Evolutionary conservation across 2,329 filamentous ascomycete species (phyloP), one percentile per base, ranked within the genome.

Genomic region (Gaeumannomyces tritici): DNA sequence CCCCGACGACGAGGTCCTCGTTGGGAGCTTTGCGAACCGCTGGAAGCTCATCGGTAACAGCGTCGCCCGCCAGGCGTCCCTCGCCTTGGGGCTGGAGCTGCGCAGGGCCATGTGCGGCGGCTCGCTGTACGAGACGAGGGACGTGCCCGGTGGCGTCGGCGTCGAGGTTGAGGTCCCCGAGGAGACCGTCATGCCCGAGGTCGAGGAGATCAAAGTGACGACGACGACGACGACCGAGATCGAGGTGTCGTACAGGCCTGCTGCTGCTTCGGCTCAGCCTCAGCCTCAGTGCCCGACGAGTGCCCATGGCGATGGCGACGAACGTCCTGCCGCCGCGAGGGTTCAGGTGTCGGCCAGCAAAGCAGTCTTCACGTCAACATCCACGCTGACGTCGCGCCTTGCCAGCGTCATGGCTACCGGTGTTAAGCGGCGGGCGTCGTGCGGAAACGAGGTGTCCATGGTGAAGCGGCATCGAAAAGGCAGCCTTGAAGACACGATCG

Each of bases 41-140:
- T 86, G 83, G 75, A 82, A 80, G 62, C 83, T 90, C 26, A 78
- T 93, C 0, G 91, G 91, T 0, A 96, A 96, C 71, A 90, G 87
- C 31, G 90, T 96, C 0, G 84, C 89, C 3, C 77, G 89, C 11
- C 82, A 84, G 28, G 82, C 90, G 1, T 83, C 89, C 0, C 72
- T 91, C 24, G 84, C 85, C 0, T 71, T 92, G 1, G 90, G 90
- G 0, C 69, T 89, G 5, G 76, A 80, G 12, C 74, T 92, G 15
- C 77, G 87, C 9, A 80, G 87, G 64, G 87, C 87, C 0, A 85
- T 75, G 74, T 67, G 74, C 5, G 76, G 75, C 0, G 76, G 75
- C 0, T 73, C 73, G 3, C 64, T 78, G 24, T 69, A 69, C 28
- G 73, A 74, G 15, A 69, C 69, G 7, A 51, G 21, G 42, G 42